Evolutionary conservation across 2,329 filamentous ascomycete species (phyloP), one percentile per base, ranked within the genome.

Genomic region (Paradendryphiella salina): DNA sequence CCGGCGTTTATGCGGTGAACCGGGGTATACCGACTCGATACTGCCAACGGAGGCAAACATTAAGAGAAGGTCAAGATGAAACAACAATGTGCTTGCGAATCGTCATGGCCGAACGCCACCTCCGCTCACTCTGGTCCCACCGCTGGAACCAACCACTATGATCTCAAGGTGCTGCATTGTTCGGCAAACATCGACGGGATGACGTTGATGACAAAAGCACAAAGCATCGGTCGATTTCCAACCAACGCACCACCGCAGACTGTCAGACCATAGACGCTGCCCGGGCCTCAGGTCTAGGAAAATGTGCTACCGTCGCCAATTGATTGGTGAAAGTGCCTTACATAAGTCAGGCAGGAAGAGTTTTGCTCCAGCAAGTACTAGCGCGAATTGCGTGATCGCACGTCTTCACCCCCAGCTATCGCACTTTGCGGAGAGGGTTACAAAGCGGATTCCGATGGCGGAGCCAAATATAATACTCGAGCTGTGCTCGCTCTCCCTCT

Each of bases 371-470:
- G 50, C 56, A 56, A 32, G 55, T 62, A 52, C 57, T 66, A 65
- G 62, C 62, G 63, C 51, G 57, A 66, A 66, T 67, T 65, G 65
- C 65, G 65, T 67, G 65, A 66, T 67, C 60, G 65, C 63, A 66
- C 63, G 63, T 64, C 63, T 66, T 66, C 61, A 53, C 52, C 56
- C 55, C 56, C 56, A 64, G 52, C 44, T 54, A 60, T 62, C 50
- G 57, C 59, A 64, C 59, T 52, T 63, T 64, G 58, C 60, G 58
- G 63, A 64, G 54, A 56, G 60, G 59, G 62, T 66, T 63, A 63
- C 65, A 65, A 67, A 67, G 59, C 63, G 46, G 52, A n/a, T 50
- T 48, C 59, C 58, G 62, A 63, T 64, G 62, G 59, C 63, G 56
- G 64, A 53, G 54, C 52, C 49, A 53, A 59, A 62, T 65, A 67